These are phyloP conservation scores for Epithele typhae DNA, from an alignment of 768 basidiomycete species.

Conservation along the genomic window DNA sequence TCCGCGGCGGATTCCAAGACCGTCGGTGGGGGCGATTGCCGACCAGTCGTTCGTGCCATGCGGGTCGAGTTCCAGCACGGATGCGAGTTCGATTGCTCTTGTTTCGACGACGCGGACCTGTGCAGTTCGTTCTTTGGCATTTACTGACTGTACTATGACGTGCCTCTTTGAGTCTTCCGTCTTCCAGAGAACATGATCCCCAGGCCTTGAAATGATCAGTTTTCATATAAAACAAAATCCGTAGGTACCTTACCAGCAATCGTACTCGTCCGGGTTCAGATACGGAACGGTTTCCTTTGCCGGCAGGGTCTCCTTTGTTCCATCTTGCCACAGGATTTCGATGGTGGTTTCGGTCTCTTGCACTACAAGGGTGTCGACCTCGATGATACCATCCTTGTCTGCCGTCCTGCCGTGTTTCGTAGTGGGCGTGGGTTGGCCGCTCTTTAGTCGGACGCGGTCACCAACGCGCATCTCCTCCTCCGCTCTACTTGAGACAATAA, in stretches of 20 bases:
- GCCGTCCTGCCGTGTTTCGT: slow-evolving; percentile 59
- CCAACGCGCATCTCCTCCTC: slow-evolving; percentile 69
- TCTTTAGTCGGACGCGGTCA: slow-evolving; percentile 62
- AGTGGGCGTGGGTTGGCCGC: slow-evolving; percentile 40
- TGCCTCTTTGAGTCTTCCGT: slow-evolving; percentile 61
- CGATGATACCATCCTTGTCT: slow-evolving; percentile 41
- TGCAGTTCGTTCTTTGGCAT: slow-evolving; percentile 68
- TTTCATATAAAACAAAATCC: too few relatives aligned
- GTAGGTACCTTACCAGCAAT: slow-evolving; percentile 62
- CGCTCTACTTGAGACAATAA: slow-evolving; percentile 53
- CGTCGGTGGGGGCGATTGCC: slow-evolving; percentile 44
- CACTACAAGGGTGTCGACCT: slow-evolving; percentile 58
- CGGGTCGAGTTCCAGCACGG: slow-evolving; percentile 85
- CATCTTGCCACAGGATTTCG: slow-evolving; percentile 86
- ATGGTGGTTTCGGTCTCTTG: slow-evolving; percentile 66
- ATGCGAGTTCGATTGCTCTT: slow-evolving; percentile 57
- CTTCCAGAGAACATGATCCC: slow-evolving; percentile 85
- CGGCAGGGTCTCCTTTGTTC: slow-evolving; percentile 54
- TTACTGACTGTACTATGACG: slow-evolving; percentile 77
- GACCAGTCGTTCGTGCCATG: slow-evolving; percentile 62
- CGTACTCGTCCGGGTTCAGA: slow-evolving; percentile 86
- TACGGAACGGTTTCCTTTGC: slow-evolving; percentile 75
- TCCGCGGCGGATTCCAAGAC: slow-evolving; percentile 76
- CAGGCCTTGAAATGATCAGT: slow-evolving; percentile 64
- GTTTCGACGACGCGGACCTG: slow-evolving; percentile 55